These are phyloP conservation scores for Hirschfeldia incana DNA, from an alignment of 345 rosid genomes.

Conservation along the genomic window DNA sequence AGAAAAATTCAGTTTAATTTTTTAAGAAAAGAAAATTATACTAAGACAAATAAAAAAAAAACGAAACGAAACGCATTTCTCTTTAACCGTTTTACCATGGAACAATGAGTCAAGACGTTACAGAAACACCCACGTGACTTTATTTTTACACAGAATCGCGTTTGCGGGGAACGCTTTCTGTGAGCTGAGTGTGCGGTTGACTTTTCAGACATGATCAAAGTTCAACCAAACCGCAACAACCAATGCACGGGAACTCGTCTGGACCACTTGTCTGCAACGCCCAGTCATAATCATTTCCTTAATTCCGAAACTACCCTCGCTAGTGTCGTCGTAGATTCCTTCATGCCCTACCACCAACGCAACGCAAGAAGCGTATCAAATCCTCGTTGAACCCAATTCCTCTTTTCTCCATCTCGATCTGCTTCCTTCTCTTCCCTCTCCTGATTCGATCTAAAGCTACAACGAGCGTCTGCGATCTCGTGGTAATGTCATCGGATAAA, in stretches of 20 bases:
- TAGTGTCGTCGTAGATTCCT: background rate
- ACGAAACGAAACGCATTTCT: too few species aligned
- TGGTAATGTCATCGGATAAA: background rate
- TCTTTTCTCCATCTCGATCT: too few species aligned
- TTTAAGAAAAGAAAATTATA: too few species aligned
- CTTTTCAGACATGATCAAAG: background rate
- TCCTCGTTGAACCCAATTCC: background rate
- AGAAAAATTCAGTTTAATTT: too few species aligned
- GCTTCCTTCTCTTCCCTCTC: background rate
- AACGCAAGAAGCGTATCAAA: too few species aligned
- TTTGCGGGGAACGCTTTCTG: background rate
- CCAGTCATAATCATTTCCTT: background rate
- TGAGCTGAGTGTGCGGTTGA: background rate
- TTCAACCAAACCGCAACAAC: background rate
- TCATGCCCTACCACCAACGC: too few species aligned
- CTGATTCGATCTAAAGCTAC: background rate
- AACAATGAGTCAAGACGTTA: too few species aligned
- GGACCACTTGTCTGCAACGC: background rate
- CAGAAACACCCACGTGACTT: too few species aligned
- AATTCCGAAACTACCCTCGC: constrained; percentile 15
- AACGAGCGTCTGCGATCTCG: background rate
- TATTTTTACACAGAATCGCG: background rate
- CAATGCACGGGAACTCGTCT: background rate
- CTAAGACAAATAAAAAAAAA: too few species aligned
- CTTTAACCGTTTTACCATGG: too few species aligned